phyloP scores from a whole-genome alignment of 2,329 filamentous ascomycete genomes.

The Sclerotinia borealis region DNA sequence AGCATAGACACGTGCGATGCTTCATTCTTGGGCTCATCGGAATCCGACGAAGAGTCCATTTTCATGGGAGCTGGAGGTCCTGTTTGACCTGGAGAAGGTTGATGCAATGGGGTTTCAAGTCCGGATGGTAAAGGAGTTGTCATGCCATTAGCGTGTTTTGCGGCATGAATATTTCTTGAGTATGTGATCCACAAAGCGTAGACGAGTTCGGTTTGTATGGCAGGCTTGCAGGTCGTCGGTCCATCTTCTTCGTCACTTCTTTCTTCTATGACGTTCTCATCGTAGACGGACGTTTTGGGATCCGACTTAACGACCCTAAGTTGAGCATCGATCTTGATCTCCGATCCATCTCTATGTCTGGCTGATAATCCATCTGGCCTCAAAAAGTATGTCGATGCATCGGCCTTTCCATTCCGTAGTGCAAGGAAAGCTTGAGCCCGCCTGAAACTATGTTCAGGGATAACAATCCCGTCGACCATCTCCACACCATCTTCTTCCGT shows the following conservation, averaged over 20 bases:
- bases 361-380: conserved; percentile 79
- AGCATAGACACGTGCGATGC: conserved; percentile 42
- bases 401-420: conserved; percentile 73
- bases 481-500: conserved; percentile 80
- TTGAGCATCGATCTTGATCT: conserved; percentile 91
- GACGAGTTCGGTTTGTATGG: conserved; percentile 66
- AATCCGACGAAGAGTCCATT: conserved; percentile 44
- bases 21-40: conserved; percentile 39
- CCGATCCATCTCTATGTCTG: conserved; percentile 81
- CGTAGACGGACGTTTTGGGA: conserved; percentile 53
- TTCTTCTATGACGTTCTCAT: conserved; percentile 61
- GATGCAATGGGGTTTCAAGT: conserved; percentile 64
- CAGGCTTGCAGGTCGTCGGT: conserved; percentile 37
- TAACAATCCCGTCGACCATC: conserved; percentile 87
- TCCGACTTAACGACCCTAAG: conserved; percentile 94
- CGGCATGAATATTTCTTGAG: conserved; percentile 82
- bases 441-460: conserved; percentile 93
- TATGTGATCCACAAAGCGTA: conserved; percentile 98
- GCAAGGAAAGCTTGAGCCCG: conserved; percentile 79
- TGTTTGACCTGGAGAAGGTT: conserved; percentile 72
- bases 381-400: conserved; percentile 73
- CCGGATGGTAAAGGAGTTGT: conserved; percentile 60
- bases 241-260: conserved; percentile 46
- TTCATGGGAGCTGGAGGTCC: conserved; percentile 52
- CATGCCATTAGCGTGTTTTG: conserved; percentile 52